Conservation (phyloP, 1,284 basidiomycete genomes). For the Melampsora larici-populina region DNA sequence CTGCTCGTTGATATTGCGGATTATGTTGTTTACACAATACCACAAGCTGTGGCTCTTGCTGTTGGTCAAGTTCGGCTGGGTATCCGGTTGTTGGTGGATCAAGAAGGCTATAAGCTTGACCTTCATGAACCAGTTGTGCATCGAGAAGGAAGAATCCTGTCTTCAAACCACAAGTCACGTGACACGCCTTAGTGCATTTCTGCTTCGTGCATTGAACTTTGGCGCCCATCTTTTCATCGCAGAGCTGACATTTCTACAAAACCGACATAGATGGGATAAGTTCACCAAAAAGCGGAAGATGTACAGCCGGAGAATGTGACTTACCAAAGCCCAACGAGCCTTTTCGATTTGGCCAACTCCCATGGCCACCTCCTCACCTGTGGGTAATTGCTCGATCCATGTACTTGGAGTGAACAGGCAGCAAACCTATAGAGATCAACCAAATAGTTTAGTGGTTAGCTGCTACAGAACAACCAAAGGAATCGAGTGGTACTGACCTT, state of each 20-base stretch:
- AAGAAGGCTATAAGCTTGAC: conserved; percentile 19
- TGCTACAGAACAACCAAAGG: background rate
- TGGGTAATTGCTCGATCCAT: conserved; percentile 48
- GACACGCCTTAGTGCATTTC: conserved; percentile 75
- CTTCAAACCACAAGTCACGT: conserved; percentile 74
- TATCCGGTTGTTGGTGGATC: conserved; percentile 19
- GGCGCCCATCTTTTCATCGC: background rate
- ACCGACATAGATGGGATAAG: conserved; percentile 58
- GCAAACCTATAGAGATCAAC: conserved; percentile 55
- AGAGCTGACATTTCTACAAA: background rate
- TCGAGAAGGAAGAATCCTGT: conserved; percentile 16
- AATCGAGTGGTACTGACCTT: conserved; percentile 28
- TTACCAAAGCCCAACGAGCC: conserved; percentile 82
- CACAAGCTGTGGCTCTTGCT: conserved; percentile 10
- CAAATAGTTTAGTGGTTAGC: background rate
- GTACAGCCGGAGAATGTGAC: conserved; percentile 58
- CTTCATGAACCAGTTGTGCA: conserved; percentile 19
- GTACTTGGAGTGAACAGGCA: conserved; percentile 47
- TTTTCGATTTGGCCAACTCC: conserved; percentile 79
- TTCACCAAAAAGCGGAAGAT: conserved; percentile 78
- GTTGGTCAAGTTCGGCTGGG: conserved; percentile 5
- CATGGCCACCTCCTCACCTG: conserved; percentile 62
- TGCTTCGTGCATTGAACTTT: conserved; percentile 51
- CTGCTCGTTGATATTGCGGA: conserved; percentile 15
- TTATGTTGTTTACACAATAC: conserved; percentile 40